Evolutionary conservation across 2,329 filamentous ascomycete genomes (phyloP).

Genomic region (Boeremia exigua): DNA sequence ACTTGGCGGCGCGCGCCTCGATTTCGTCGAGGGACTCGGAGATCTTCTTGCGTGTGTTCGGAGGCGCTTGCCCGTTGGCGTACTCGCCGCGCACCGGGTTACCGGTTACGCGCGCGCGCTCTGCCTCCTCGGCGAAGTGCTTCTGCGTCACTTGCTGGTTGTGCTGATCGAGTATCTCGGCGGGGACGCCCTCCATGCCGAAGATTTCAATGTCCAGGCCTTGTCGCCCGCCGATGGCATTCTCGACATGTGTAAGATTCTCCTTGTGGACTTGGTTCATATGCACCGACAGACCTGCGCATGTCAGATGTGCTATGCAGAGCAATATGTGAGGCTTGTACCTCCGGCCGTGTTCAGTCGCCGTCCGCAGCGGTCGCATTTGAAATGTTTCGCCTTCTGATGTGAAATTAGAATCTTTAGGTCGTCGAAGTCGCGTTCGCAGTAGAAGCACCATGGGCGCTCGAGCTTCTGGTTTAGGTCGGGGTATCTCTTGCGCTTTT

Average conservation of each 20-base stretch:
- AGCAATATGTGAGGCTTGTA: slow-evolving; percentile 51
- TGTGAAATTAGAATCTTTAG: slow-evolving; percentile 95
- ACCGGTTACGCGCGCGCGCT: slow-evolving; percentile 80
- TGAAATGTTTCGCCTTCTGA: slow-evolving; percentile 99
- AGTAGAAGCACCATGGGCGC: slow-evolving; percentile 98
- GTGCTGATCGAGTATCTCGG: slow-evolving; percentile 81
- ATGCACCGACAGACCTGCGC: slow-evolving; percentile 85
- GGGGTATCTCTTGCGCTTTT: slow-evolving; percentile 87
- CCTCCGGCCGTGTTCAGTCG: slow-evolving; percentile 93
- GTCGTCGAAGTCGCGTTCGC: slow-evolving; percentile 98
- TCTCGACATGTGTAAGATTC: slow-evolving; percentile 83
- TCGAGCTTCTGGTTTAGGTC: slow-evolving; percentile 86
- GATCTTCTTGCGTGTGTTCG: slow-evolving; percentile 69
- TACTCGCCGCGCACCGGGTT: slow-evolving; percentile 70
- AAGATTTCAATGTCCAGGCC: slow-evolving; percentile 95
- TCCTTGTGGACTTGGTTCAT: slow-evolving; percentile 99
- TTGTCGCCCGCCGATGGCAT: slow-evolving; percentile 85
- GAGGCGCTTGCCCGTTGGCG: slow-evolving; percentile 46
- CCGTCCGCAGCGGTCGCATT: slow-evolving; percentile 88
- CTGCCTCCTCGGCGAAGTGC: slow-evolving; percentile 84
- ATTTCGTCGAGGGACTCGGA: slow-evolving; percentile 76
- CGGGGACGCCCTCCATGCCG: slow-evolving; percentile 95
- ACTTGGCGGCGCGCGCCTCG: slow-evolving; percentile 74
- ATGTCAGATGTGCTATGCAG: slow-evolving; percentile 13
- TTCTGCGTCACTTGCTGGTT: slow-evolving; percentile 84